These are phyloP conservation scores for Ogataea polymorpha DNA, from an alignment of 805 yeast species.

Conservation along the genomic window DNA sequence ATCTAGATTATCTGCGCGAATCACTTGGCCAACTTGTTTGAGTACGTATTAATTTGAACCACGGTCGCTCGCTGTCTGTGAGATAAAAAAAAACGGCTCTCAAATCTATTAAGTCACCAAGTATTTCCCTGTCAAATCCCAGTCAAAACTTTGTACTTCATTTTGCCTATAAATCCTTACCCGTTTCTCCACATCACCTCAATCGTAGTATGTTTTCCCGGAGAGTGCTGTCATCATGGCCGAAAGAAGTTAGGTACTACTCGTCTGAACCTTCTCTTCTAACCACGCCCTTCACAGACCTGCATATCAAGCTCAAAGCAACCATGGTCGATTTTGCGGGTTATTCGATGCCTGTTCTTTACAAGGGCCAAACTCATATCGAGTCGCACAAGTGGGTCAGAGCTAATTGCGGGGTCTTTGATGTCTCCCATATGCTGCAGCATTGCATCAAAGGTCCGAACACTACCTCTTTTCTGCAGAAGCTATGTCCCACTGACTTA, in stretches of 20 bases:
- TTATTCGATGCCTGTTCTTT: conserved; percentile 91
- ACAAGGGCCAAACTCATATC: conserved; percentile 79
- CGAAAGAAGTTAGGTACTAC: conserved; percentile 7
- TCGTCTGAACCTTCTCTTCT: conserved; percentile 29
- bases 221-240: neutral
- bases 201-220: conserved; percentile 2
- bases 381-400: conserved; percentile 97
- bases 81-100: neutral
- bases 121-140: neutral
- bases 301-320: conserved; percentile 76
- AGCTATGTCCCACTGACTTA: conserved; percentile 86
- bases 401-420: conserved; percentile 82
- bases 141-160: neutral
- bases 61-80: neutral
- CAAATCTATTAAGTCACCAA: conserved; percentile 1
- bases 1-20: too few relatives aligned
- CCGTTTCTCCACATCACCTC: neutral
- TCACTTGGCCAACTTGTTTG: neutral
- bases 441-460: conserved; percentile 72
- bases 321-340: conserved; percentile 97
- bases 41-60: neutral
- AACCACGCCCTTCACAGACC: conserved; percentile 76
- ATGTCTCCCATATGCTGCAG: conserved; percentile 97
- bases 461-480: conserved; percentile 66
- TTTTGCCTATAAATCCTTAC: neutral